Evolutionary conservation across 208 protist species (phyloP), one percentile per base, ranked within the genome.

Genomic region (Leishmania tropica): DNA sequence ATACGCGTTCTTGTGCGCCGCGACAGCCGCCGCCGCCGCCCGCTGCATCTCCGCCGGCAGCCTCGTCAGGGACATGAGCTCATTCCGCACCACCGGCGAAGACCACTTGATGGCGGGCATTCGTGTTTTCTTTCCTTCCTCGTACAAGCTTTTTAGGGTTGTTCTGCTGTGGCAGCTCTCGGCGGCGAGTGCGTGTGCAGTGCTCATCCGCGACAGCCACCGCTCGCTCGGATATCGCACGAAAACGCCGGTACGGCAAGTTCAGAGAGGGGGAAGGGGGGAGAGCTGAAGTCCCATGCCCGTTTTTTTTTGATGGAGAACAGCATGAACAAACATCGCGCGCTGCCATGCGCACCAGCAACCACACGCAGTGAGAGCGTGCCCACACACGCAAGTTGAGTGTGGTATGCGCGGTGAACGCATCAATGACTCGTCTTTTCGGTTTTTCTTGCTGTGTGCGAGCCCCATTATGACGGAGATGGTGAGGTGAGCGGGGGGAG

Each of bases 1-100:
- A 79, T 97, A 97, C 2, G 90, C 83, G 17, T 87, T 85, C 1
- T 37, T 58, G 51, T 93, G 87, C 6, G 88, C 94, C n/a, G 86
- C 53, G 28, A 96, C 84, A 10, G 94, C 94, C 6, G 85, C 88
- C 56, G 65, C 74, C 0, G 87, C 92, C 0, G 86, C 78, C 5
- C 75, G 78, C 75, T 91, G 90, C 64, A 90, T 76, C 75, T 89
- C 88, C 5, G 70, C 71, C 28, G 93, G 87, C 1, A 95, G 83
- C 42, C 83, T 45, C 1, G 82, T 51, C 3, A 96, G 15, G 45
- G 85, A 82, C 7, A 92, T 11, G 19, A 95, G 75, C 56, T 85
- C 75, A 48, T 92, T 92, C 15, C 76, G 37, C 58, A 83, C 76
- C 67, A 81, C 53, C 75, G 83, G 79, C 4, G 79, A 53, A 35